Evolutionary conservation across 441 rosid genomes (phyloP).

Genomic region (Metrosideros polymorpha): DNA sequence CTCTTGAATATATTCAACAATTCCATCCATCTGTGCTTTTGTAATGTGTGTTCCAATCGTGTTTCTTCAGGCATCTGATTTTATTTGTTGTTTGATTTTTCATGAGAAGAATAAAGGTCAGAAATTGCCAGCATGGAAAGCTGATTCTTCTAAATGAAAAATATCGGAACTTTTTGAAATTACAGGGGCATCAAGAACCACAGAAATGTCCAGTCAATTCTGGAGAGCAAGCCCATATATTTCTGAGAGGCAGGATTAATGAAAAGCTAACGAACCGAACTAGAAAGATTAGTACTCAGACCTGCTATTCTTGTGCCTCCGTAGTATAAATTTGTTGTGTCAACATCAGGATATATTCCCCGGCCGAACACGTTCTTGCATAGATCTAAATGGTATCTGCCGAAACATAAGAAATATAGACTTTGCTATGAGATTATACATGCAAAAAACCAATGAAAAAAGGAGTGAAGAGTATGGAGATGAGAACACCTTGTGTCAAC

Average conservation of each 20-base stretch:
- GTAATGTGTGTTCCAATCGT: neutral
- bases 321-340: slow-evolving; percentile 73
- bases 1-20: neutral
- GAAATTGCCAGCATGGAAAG: neutral
- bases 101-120: neutral
- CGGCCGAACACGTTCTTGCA: slow-evolving; percentile 78
- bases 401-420: neutral
- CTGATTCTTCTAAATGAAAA: neutral
- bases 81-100: neutral
- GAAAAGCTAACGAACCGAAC: neutral
- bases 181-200: neutral
- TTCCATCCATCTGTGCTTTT: neutral
- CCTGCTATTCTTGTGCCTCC: slow-evolving; percentile 88
- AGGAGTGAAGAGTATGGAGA: neutral
- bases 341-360: slow-evolving; percentile 73
- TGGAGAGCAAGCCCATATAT: neutral
- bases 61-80: neutral
- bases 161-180: neutral
- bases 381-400: slow-evolving; percentile 84
- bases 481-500: slow-evolving; percentile 56
- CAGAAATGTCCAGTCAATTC: neutral
- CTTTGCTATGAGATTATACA: neutral
- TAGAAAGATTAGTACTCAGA: slow-evolving; percentile 11
- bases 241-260: neutral
- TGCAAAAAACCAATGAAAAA: neutral